Base-by-base conservation (phyloP, 306 rosid genomes). In the Ammopiptanthus mongolicus region DNA sequence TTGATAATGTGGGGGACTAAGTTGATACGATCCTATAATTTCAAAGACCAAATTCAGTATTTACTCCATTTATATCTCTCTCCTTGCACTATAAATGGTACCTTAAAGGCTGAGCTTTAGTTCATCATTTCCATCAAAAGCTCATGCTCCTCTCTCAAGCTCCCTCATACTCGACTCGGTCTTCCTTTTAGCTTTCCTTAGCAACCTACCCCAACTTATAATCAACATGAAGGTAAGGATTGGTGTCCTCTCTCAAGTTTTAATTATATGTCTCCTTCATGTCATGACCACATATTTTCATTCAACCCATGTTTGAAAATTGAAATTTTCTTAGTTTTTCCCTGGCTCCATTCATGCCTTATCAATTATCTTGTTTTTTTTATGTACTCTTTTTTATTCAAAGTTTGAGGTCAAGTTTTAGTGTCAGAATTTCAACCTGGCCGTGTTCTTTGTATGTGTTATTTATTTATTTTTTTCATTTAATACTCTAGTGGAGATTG, bases 151-250 rank as follows among this genome's bases (percentile, higher is more conserved):
- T 23, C 56, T 50, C 70, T 55, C 42, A 71, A 48, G 4, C 19
- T 17, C 46, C 31, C 19, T 46, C 42, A 56, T 1, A 46, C 29
- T n/a, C n/a, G n/a, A n/a, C n/a, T n/a, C n/a, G n/a, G n/a, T n/a
- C n/a, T n/a, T n/a, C n/a, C n/a, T n/a, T n/a, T n/a, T n/a, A n/a
- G n/a, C n/a, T n/a, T n/a, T n/a, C n/a, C n/a, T n/a, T n/a, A n/a
- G n/a, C n/a, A n/a, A n/a, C n/a, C n/a, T n/a, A n/a, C n/a, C n/a
- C 21, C 39, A 68, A 14, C 41, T 69, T 71, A 67, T 39, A 72
- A 70, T 36, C 78, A 63, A 57, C 41, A 75, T 79, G 82, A 83
- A 28, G 87, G 82, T 83, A 36, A 70, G 56, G 75, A 57, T 56
- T 62, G 12, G 0, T 31, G 3, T 50, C 37, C n/a, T 39, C 3